Conservation (phyloP, 2,329 filamentous ascomycete species). For the Pseudocercospora fuligena region DNA sequence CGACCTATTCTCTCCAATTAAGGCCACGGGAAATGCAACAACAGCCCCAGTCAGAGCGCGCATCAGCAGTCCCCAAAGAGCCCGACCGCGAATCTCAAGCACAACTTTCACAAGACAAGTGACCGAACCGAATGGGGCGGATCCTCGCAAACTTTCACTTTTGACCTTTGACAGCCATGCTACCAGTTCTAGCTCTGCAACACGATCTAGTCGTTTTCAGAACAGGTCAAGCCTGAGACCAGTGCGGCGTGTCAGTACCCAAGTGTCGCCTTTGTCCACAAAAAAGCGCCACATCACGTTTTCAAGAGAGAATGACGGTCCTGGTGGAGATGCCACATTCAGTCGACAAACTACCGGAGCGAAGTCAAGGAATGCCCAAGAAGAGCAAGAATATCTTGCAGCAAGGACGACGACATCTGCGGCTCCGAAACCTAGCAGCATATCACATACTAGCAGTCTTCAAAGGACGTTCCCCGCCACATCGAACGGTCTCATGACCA, state of each 20-base stretch:
- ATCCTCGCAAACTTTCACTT: conserved; percentile 2
- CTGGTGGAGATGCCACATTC: conserved; percentile 19
- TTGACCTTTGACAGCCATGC: conserved; percentile 19
- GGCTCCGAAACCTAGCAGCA: not conserved
- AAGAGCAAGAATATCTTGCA: not conserved
- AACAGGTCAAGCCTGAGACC: conserved; percentile 10
- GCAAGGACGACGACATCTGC: not conserved
- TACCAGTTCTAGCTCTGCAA: conserved; percentile 12
- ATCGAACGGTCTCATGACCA: not conserved
- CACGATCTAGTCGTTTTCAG: not conserved
- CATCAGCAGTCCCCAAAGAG: conserved; percentile 27
- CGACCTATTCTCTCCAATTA: conserved; percentile 45
- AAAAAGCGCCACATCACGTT: conserved; percentile 26
- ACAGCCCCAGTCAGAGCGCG: conserved; percentile 16
- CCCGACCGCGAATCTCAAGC: conserved; percentile 41
- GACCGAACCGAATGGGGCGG: not conserved
- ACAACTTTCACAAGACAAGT: conserved; percentile 39
- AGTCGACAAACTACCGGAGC: conserved; percentile 11
- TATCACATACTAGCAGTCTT: not conserved
- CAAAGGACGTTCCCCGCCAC: not conserved
- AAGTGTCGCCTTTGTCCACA: conserved; percentile 18
- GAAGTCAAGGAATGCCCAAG: not conserved
- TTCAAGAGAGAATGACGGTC: conserved; percentile 1
- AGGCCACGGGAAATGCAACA: conserved; percentile 22
- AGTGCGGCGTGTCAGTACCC: conserved; percentile 8